Evolutionary conservation across 2,329 filamentous ascomycete genomes (phyloP), one percentile per base, ranked within the genome.

Genomic region (Mariannaea sp.): DNA sequence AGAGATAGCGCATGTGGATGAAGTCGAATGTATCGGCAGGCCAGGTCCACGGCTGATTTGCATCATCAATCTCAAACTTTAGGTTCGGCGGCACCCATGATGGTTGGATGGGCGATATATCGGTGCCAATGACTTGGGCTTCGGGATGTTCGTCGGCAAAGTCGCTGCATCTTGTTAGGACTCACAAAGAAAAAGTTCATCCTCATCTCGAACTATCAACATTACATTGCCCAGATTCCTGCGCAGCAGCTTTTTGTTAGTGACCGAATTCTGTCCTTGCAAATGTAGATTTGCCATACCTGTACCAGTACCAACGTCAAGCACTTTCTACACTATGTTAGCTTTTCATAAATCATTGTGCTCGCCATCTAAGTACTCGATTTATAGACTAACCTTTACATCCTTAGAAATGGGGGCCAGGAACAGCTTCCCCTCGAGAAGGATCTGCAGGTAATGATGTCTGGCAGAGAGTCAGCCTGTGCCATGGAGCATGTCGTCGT

Each of bases 1-100:
- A 43, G 2, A 58, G 49, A 48, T 49, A 58, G 12, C 56, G 41
- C 17, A 58, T 53, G n/a, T 58, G 53, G 6, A 58, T 43, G 16
- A 47, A 58, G 10, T 58, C 56, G 7, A 48, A 19, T 10, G 32
- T 33, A 7, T 56, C 26, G 9, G n/a, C 9, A 5, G 30, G 14
- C 17, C 53, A 56, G 1, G 53, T 58, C 56, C 53, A 58, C 8
- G 55, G 43, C 1, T 32, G 52, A 17, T 52, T 58, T 17, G 47
- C 55, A 10, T 58, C 55, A 32, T 57, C 55, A 10, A 57, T 57
- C 20, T 55, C 51, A 12, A 46, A 52, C 26, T 40, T 14, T 8
- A 56, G 13, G 26, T 56, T 49, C 2, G 40, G 29, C 2, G 49
- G 54, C 14, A 42, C 13, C 49, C 54, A 56, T 10, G 44, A 35